Evolutionary conservation across 345 rosid genomes (phyloP), one percentile per base, ranked within the genome.

Genomic region (Odontarrhena argentea): DNA sequence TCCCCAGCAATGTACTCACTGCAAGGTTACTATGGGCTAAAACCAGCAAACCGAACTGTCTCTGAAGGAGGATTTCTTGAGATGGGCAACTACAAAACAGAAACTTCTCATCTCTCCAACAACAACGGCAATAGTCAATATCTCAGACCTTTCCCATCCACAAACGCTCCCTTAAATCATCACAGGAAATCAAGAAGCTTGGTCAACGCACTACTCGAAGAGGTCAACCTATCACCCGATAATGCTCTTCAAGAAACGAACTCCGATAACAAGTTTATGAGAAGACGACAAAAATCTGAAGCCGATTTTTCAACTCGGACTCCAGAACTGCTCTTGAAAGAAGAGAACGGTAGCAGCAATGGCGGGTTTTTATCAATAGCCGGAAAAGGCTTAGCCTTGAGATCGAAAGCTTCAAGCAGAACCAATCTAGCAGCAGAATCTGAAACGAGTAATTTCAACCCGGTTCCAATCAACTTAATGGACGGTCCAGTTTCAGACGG

Each of bases 251-350:
- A 43, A 30, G 84, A 84, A 34, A 10, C 45, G 2, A 74, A 75
- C 22, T 38, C 79, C 2, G 86, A 85, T 24, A 78, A 85, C 18
- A 78, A 84, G 62, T 45, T 81, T 55, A 55, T 69, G 4, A 78
- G 84, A 70, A 77, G 96, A 69, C 91, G 81, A n/a, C 96, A 81
- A 72, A 92, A 89, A 71, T 83, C 91, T 1, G 89, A 74, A 62
- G 75, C 78, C 1, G 84, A 85, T 53, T 79, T 82, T 49, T 41
- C 65, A 53, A 52, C 74, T 36, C 43, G 50, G 36, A 67, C 84
- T 34, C 85, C 93, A 41, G 93, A 85, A 48, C 82, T 32, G 77
- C 62, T 89, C 63, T 45, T 86, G 80, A 84, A 81, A 77, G 94
- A 81, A 75, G 96, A 89, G 49, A 77, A 66, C 67, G 41, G 71